Percentiles rank a stretch among this genome's conserved stretches.
phyloP scores from a whole-genome alignment of 352 stramenopile species.

The Phytopythium kandeliae region DNA sequence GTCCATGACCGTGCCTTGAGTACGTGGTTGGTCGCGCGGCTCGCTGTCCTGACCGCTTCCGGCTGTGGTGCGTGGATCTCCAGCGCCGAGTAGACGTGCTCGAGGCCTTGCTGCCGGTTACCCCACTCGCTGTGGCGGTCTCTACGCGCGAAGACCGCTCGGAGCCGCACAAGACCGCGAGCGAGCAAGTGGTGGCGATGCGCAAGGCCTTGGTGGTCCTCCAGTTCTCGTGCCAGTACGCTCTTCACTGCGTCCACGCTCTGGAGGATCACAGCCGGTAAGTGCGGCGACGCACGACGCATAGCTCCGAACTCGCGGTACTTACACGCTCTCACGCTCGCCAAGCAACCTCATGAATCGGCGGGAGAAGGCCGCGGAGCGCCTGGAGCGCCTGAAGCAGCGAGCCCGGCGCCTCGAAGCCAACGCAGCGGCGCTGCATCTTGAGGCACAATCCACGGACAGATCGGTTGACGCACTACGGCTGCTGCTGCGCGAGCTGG shows the following conservation, averaged over 20 bases:
- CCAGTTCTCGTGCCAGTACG: slow-evolving; percentile 65
- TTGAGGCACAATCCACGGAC: slow-evolving; percentile 27
- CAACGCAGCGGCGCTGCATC: slow-evolving; percentile 17
- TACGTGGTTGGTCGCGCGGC: no score
- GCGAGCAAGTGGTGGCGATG: background rate
- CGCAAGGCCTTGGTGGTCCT: slow-evolving; percentile 32
- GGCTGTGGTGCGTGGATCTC: background rate
- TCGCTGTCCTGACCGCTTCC: background rate
- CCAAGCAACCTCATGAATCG: slow-evolving; percentile 13
- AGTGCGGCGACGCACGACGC: background rate
- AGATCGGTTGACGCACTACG: slow-evolving; percentile 33
- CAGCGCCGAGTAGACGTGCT: slow-evolving; percentile 28
- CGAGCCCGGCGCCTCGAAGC: slow-evolving; percentile 13
- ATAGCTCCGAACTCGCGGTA: no score
- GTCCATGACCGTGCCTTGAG: no score
- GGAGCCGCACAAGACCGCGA: background rate
- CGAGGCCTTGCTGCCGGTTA: slow-evolving; percentile 29
- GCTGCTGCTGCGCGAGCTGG: slow-evolving; percentile 32
- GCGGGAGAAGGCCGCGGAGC: slow-evolving; percentile 5
- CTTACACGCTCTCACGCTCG: no score
- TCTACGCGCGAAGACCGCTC: background rate
- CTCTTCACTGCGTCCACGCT: slow-evolving; percentile 26
- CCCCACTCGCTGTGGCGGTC: slow-evolving; percentile 17
- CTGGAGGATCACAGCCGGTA: slow-evolving; percentile 34
- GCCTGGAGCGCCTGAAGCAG: slow-evolving; percentile 8